Conservation (phyloP, 73 alveolate genomes). For the Symbiodinium natans region DNA sequence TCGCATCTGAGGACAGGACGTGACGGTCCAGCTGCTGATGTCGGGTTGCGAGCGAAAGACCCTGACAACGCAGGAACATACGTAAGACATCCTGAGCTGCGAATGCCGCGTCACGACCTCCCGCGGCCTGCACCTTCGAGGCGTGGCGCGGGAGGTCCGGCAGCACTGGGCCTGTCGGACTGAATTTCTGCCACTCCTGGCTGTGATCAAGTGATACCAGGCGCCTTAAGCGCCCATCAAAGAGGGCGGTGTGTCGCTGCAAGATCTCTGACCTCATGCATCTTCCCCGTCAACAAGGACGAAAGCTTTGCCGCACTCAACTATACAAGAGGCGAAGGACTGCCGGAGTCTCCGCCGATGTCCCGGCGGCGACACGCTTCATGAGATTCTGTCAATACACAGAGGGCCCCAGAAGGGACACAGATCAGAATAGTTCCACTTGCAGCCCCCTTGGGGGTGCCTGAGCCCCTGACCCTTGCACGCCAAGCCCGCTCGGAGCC, state of each 20-base stretch:
- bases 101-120: not conserved
- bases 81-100: not conserved
- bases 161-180: not conserved
- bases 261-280: slow-evolving; percentile 55
- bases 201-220: no score
- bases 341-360: no score
- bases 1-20: no score
- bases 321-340: no score
- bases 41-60: slow-evolving; percentile 45
- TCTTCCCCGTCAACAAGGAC: not conserved
- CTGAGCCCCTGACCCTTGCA: not conserved
- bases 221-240: slow-evolving; percentile 2
- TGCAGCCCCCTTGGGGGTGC: no score
- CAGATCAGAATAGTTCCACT: no score
- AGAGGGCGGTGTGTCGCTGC: slow-evolving; percentile 70
- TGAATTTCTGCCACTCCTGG: not conserved
- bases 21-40: slow-evolving; percentile 75
- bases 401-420: no score
- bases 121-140: not conserved
- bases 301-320: no score
- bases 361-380: no score
- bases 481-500: not conserved
- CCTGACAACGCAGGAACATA: not conserved
- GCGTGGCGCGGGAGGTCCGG: not conserved
- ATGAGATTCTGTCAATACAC: no score